Conservation (phyloP, 2,329 filamentous ascomycete genomes). For the Ascochyta clinopodiicola region DNA sequence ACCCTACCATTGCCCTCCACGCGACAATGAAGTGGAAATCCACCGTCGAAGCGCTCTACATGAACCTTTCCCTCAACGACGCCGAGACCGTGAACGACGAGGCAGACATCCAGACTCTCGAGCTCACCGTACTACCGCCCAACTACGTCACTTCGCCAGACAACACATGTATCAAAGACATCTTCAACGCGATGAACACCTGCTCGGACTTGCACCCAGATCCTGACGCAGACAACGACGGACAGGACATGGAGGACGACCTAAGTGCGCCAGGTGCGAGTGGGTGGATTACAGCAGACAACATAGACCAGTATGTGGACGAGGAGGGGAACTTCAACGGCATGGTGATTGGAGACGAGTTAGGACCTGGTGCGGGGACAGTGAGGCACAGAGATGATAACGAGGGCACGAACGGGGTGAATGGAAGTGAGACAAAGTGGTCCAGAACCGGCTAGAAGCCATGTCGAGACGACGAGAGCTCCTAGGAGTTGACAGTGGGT, state of each 20-base stretch:
- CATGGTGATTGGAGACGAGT: conserved; percentile 32
- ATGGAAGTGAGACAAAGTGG: conserved; percentile 47
- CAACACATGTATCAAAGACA: conserved; percentile 51
- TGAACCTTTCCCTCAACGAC: conserved; percentile 55
- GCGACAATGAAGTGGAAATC: conserved; percentile 68
- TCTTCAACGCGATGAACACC: conserved; percentile 74
- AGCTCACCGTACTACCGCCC: conserved; percentile 69
- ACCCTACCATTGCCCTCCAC: conserved; percentile 76
- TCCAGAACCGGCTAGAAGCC: conserved; percentile 39
- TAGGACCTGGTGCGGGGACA: conserved; percentile 49
- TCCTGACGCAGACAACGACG: conserved; percentile 62
- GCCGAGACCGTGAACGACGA: conserved; percentile 64
- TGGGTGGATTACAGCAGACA: conserved; percentile 91
- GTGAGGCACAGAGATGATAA: conserved; percentile 44
- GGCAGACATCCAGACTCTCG: conserved; percentile 68
- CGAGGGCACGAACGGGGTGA: conserved; percentile 34
- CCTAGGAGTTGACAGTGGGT: not conserved
- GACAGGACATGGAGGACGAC: conserved; percentile 55
- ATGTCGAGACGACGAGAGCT: not conserved
- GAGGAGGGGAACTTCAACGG: conserved; percentile 49
- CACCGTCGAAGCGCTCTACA: conserved; percentile 43
- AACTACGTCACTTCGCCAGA: conserved; percentile 32
- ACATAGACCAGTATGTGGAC: conserved; percentile 73
- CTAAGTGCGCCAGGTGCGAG: conserved; percentile 72
- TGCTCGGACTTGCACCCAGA: conserved; percentile 82